phyloP scores from a whole-genome alignment of 2,329 filamentous ascomycete species.

The Paramyrothecium sp. region DNA sequence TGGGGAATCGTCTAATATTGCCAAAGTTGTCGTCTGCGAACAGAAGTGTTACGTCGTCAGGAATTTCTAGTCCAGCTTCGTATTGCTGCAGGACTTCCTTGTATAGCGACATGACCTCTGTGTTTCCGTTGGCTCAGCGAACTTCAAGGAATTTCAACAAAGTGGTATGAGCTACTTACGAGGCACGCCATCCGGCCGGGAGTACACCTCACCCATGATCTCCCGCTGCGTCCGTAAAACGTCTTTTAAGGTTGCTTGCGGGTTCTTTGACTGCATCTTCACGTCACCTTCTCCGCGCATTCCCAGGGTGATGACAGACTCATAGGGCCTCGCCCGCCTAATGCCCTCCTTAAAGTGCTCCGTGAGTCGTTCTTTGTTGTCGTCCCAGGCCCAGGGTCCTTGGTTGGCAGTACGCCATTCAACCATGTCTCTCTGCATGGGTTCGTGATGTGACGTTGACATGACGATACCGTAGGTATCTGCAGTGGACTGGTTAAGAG shows the following conservation, averaged over 20 bases:
- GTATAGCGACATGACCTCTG: constrained; percentile 63
- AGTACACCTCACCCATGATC: constrained; percentile 52
- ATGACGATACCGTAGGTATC: constrained; percentile 66
- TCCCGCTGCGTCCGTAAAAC: constrained; percentile 56
- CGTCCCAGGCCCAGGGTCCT: constrained; percentile 60
- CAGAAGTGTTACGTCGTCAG: constrained; percentile 60
- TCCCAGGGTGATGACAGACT: constrained; percentile 56
- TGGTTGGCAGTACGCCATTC: constrained; percentile 39
- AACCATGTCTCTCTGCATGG: constrained; percentile 60
- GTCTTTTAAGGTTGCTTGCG: constrained; percentile 48
- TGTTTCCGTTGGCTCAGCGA: not conserved
- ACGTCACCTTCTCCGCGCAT: constrained; percentile 62
- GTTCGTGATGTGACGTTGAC: constrained; percentile 64
- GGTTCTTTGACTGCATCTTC: constrained; percentile 46
- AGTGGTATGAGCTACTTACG: constrained; percentile 27
- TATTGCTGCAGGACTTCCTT: constrained; percentile 66
- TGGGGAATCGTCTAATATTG: constrained; percentile 56
- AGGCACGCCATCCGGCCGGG: constrained; percentile 35
- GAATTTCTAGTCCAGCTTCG: constrained; percentile 56
- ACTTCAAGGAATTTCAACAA: not conserved
- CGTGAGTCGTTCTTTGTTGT: constrained; percentile 53
- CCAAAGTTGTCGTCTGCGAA: constrained; percentile 65
- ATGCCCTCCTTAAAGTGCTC: constrained; percentile 57
- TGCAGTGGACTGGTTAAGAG: constrained; percentile 63
- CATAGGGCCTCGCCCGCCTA: constrained; percentile 49